Base-by-base conservation (phyloP, 2,329 filamentous ascomycete species). In the Alternaria sp. region DNA sequence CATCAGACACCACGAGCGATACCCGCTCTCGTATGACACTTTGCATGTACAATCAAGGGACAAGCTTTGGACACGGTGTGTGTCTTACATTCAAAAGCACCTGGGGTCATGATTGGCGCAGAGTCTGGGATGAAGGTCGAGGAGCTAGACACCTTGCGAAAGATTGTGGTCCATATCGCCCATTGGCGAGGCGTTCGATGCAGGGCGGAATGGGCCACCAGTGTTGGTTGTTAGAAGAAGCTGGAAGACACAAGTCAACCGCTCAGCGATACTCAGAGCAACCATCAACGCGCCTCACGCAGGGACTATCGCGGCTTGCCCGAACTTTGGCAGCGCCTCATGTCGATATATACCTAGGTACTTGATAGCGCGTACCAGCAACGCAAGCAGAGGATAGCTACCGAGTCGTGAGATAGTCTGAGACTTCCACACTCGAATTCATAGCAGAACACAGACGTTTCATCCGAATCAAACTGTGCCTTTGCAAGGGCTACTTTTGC, bases 371-470 rank as follows among this genome's bases (percentile, higher is more conserved):
- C 87, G 85, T 84, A 84, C 78, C 79, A 82, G 75, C 80, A 71
- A 77, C 73, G 75, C 75, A 75, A 76, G 75, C 84, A 84, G 81
- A 83, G 83, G 82, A 79, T 85, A 80, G 78, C 76, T 73, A 70
- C 76, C 73, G 74, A 78, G 75, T 66, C 68, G 69, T 63, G 63
- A 68, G 71, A 71, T 70, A 61, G 54, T 82, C 82, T 82, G 73
- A 92, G 89, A 88, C 89, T 86, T 86, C 80, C 87, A 88, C 87
- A 88, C 88, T 87, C 82, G 82, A 81, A 78, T 89, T 87, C 89
- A 89, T 92, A 92, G 90, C 89, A 90, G 87, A 90, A 83, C 81
- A 83, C 82, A 82, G 79, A 79, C 76, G 79, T 71, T 80, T 80
- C 78, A 78, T 69, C 75, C 76, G 77, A 79, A 80, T 72, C 75